Evolutionary conservation across 768 basidiomycete genomes (phyloP), one percentile per base, ranked within the genome.

Genomic region (Pluteus cervinus): DNA sequence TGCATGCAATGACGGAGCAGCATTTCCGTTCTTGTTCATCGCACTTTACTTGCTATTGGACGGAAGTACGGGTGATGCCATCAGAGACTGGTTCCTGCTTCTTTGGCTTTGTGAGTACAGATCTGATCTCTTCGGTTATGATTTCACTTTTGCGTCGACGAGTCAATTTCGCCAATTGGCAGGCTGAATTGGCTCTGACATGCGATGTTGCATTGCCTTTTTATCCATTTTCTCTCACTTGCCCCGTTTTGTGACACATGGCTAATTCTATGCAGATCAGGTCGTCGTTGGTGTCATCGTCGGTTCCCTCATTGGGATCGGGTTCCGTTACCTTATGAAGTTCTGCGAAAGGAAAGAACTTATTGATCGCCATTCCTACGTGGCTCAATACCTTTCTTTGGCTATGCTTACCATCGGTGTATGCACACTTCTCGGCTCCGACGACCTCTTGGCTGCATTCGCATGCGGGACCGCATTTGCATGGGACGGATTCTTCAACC

Each of bases 1-100:
- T 39, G 94, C 90, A 6, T 90, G 89, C 53, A 99, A 98, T 56
- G 96, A 99, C 44, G 96, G 96, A 23, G 94, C 94, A 0, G 91
- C 93, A 0, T 96, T 92, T 58, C 93, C 92, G 0, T 97, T 97
- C 59, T 68, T 98, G 20, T 92, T 79, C 55, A 71, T 99, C 41
- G 77, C 94, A 0, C 68, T 99, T 3, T 97, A 94, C 57, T 75
- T 98, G 44, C 75, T 81, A 39, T 61, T 92, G 28, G 86, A 93
- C 42, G 45, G 51, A 1, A 62, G 69, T 21, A 74, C 75, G 0
- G 73, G 72, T 0, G 58, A 61, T 9, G 91, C 93, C 0, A 61
- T 97, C 3, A 69, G 76, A 32, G 81, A 94, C 50, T 99, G 96
- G 96, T 79, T 93, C 53, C 59, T 94, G 38, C 53, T 79, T 11